Base-by-base conservation (phyloP, 768 basidiomycete genomes). In the Panellus pusillus region DNA sequence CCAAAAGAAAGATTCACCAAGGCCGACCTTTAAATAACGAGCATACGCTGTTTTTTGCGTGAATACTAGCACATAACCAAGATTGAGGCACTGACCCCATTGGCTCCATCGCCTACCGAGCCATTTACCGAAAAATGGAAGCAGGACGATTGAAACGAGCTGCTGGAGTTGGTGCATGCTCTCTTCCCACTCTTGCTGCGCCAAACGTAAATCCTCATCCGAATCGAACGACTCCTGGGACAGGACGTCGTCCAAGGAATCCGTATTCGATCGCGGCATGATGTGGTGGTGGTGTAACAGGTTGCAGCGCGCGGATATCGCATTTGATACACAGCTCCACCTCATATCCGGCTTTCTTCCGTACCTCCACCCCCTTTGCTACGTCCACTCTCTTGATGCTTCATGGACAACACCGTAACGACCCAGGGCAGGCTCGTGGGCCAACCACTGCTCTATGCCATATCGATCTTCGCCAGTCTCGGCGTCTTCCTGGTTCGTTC, bases 141-240 rank as follows among this genome's bases (percentile, higher is more conserved):
- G 73, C 42, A 95, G 74, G 20, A 95, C 86, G 52, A 92, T 76
- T 35, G 88, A 81, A 47, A 91, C 70, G 17, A 96, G 80, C 66
- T 92, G 81, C 66, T 89, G 86, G 41, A 97, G 78, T 67, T 97
- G 93, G 55, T 85, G 73, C 45, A 96, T 65, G 64, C 88, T 91
- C 69, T 97, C 94, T 63, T 93, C 87, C 94, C 94, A 96, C 73
- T 97, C 94, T 66, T 88, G 80, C 69, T 94, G 89, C 2, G 90
- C 89, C 43, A 87, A 74, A 37, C 77, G 81, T 61, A 82, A 83
- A 63, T 93, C 90, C 53, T 89, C 88, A 58, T 84, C 81, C 2
- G 78, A 77, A 67, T 84, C 83, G 66, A 81, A 82, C 31, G 80
- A 83, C 12, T 74, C 72, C 47, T 74, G 67, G 9, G 80, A 80